Conservation (phyloP, 2,329 filamentous ascomycete species). For the Orbilia brochopaga region DNA sequence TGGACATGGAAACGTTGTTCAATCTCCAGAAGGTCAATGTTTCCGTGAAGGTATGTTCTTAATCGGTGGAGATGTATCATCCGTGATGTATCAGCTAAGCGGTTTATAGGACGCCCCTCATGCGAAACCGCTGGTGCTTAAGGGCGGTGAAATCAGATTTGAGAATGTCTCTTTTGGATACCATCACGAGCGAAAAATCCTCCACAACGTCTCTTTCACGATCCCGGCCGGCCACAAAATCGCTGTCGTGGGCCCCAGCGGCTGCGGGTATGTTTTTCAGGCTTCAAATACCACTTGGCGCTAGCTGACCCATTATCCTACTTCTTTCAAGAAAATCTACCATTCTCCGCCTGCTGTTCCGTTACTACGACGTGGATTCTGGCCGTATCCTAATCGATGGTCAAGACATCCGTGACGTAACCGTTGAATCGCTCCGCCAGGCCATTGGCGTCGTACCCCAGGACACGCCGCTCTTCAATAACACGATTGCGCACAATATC, state of each 20-base stretch:
- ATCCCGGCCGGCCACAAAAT: slow-evolving; percentile 97
- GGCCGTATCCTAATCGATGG: slow-evolving; percentile 90
- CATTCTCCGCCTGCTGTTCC: slow-evolving; percentile 85
- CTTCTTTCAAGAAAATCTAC: slow-evolving; percentile 72
- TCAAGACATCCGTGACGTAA: slow-evolving; percentile 85
- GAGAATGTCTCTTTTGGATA: slow-evolving; percentile 96
- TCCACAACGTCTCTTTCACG: slow-evolving; percentile 81
- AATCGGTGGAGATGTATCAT: background rate
- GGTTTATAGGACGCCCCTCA: slow-evolving; percentile 68
- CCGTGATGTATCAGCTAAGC: slow-evolving; percentile 3
- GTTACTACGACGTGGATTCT: slow-evolving; percentile 86
- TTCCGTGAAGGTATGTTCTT: slow-evolving; percentile 66
- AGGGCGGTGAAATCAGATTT: slow-evolving; percentile 88
- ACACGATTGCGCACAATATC: slow-evolving; percentile 94
- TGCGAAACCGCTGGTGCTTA: slow-evolving; percentile 74
- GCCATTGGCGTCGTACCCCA: slow-evolving; percentile 95
- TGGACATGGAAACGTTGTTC: slow-evolving; percentile 99
- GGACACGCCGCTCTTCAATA: slow-evolving; percentile 96
- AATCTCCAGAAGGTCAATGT: slow-evolving; percentile 97
- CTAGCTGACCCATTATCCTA: slow-evolving; percentile 8
- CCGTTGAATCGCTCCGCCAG: slow-evolving; percentile 78
- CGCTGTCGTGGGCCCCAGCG: slow-evolving; percentile 90
- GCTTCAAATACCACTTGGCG: too few relatives aligned
- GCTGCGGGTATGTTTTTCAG: slow-evolving; percentile 68
- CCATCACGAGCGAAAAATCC: slow-evolving; percentile 80